Evolutionary conservation across 805 yeast species (phyloP), one percentile per base, ranked within the genome.

Genomic region (Isabelozyma gotoi): DNA sequence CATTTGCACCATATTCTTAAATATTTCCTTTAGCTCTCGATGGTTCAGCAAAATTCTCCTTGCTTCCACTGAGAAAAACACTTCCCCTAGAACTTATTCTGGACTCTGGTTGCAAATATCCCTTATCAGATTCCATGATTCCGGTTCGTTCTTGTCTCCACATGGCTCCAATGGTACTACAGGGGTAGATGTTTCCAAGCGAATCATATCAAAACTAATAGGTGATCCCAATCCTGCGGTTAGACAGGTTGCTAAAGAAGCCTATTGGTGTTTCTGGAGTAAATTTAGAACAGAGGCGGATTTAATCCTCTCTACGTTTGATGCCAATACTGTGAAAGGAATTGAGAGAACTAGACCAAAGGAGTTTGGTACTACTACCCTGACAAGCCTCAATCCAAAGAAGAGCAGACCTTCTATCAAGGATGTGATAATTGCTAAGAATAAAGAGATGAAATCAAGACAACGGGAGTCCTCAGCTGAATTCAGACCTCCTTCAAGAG

Each of bases 191-290:
- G 52, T 62, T 3, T 60, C 83, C 1, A 82, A 71, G 27, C 78
- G 72, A 38, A 68, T 82, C 48, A 56, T 88, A 1, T 47, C 65
- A 3, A 82, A 79, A 51, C 84, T 92, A 16, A 67, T 94, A 0
- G 59, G 79, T 0, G 98, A 91, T 60, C 88, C 96, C 0, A 85
- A 85, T 45, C 88, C 91, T 0, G 68, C 78, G 0, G 97, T 88
- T 0, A 75, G 97, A 50, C 95, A 82, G 53, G 68, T 80, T 0
- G 86, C 84, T 69, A 77, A 96, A 58, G 68, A 72, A 2, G 73
- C 89, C 0, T 92, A 76, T 55, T 91, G 97, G 97, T 68, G 77
- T 11, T 76, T 80, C 43, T 75, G 74, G 51, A 71, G 68, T 16
- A 55, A 74, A 5, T 85, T 80, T 64, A 85, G 88, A 0, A 55